These are phyloP conservation scores for Citrus unshiu DNA, from an alignment of 345 rosid genomes.

Conservation along the genomic window DNA sequence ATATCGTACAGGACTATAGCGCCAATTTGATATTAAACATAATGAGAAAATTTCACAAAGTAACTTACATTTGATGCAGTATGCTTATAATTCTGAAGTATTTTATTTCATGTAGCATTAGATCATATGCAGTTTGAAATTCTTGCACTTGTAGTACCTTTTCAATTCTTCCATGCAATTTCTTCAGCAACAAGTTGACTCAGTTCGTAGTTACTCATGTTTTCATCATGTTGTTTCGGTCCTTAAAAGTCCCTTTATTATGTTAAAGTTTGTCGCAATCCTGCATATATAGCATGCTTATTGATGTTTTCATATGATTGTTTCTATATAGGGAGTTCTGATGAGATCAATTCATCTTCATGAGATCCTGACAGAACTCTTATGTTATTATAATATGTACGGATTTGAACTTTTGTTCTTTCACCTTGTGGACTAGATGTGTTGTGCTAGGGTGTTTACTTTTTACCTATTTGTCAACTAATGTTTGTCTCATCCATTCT, in stretches of 20 bases:
- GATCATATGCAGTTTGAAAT: not conserved
- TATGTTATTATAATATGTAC: not conserved
- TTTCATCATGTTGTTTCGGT: not conserved
- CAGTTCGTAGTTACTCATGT: not conserved
- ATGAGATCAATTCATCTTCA: not conserved
- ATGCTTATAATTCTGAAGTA: not conserved
- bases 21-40: not conserved
- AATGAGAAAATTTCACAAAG: not conserved
- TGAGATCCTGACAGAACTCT: not conserved
- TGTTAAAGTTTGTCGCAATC: not conserved
- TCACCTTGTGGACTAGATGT: not conserved
- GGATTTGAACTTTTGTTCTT: not conserved
- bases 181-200: not conserved
- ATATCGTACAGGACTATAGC: not conserved
- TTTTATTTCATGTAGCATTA: not conserved
- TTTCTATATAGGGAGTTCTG: not conserved
- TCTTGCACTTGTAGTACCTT: not conserved
- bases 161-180: not conserved
- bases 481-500: not conserved
- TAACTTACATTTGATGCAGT: not conserved
- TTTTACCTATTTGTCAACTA: not conserved
- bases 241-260: not conserved
- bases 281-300: not conserved
- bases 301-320: not conserved
- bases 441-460: not conserved